phyloP scores from a whole-genome alignment of 2,329 filamentous ascomycete species.

The Pseudocercospora crystallina region DNA sequence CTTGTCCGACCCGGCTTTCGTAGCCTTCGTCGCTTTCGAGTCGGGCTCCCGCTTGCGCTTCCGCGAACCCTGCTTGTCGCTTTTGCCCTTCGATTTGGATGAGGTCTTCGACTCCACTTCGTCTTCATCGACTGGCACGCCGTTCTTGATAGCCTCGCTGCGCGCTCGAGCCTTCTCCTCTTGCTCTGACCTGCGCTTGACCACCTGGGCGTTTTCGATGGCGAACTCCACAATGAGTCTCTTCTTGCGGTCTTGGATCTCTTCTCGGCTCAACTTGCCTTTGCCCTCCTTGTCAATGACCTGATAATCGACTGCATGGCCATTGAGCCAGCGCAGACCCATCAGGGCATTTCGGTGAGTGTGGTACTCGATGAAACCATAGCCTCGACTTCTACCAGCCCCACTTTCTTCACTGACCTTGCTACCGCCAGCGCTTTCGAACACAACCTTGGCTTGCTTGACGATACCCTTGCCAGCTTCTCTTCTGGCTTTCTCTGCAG shows the following conservation, averaged over 20 bases:
- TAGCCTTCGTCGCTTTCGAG: conserved; percentile 10
- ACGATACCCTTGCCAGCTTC: conserved; percentile 83
- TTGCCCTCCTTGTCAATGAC: conserved; percentile 48
- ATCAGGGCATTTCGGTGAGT: conserved; percentile 93
- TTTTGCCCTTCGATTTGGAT: conserved; percentile 19
- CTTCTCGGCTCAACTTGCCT: conserved; percentile 40
- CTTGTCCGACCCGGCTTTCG: conserved; percentile 21
- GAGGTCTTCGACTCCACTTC: conserved; percentile 13
- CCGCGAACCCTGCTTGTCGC: conserved; percentile 29
- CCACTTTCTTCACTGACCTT: conserved; percentile 77
- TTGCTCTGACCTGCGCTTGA: conserved; percentile 70
- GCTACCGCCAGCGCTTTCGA: conserved; percentile 79
- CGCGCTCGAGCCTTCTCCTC: conserved; percentile 58
- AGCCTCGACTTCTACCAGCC: conserved; percentile 82
- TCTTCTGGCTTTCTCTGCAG: conserved; percentile 77
- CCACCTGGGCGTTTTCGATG: conserved; percentile 95
- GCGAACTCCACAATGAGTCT: conserved; percentile 94
- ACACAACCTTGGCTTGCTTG: conserved; percentile 90
- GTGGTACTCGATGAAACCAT: conserved; percentile 96
- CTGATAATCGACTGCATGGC: conserved; percentile 59
- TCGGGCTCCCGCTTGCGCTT: conserved; percentile 42
- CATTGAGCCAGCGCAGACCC: conserved; percentile 92
- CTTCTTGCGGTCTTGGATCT: conserved; percentile 73
- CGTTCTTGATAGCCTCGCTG: conserved; percentile 32
- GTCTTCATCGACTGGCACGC: conserved; percentile 13